A percentile compares a stretch with the other conserved stretches of the same genome.
phyloP scores from a whole-genome alignment of 2,329 filamentous ascomycete genomes.

The Alternaria triticimaculans region DNA sequence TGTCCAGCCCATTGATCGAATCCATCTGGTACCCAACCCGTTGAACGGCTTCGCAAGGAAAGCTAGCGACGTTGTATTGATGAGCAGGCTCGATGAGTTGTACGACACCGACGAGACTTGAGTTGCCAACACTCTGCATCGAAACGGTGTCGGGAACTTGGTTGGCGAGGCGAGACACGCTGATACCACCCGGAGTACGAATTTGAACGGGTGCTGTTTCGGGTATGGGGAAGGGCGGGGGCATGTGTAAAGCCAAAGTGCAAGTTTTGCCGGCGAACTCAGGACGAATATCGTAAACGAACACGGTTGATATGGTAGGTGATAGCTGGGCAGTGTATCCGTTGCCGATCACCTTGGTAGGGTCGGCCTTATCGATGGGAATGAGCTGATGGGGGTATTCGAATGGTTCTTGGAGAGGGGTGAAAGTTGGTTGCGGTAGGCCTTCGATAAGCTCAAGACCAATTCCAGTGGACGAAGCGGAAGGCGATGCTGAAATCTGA shows the following conservation, averaged over 20 bases:
- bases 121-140: not conserved
- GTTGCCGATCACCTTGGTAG: constrained; percentile 50
- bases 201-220: constrained; percentile 41
- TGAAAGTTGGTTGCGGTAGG: not conserved
- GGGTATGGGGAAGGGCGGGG: constrained; percentile 38
- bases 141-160: not conserved
- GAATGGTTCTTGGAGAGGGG: constrained; percentile 26
- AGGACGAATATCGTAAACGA: constrained; percentile 56
- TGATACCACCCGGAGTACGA: constrained; percentile 44
- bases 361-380: constrained; percentile 45
- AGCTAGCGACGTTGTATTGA: constrained; percentile 29
- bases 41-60: constrained; percentile 34
- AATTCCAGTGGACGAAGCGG: not conserved
- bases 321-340: constrained; percentile 51
- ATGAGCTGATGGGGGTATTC: constrained; percentile 49
- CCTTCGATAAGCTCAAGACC: constrained; percentile 2
- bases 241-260: constrained; percentile 57
- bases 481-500: not conserved
- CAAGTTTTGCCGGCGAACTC: constrained; percentile 53
- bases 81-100: constrained; percentile 18
- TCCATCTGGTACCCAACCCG: constrained; percentile 33
- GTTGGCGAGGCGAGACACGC: constrained; percentile 30
- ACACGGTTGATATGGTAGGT: constrained; percentile 48
- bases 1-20: constrained; percentile 27
- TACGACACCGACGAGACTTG: constrained; percentile 19